Conservation (phyloP, 106 monocot genomes). For the Dendrobium catenatum region DNA sequence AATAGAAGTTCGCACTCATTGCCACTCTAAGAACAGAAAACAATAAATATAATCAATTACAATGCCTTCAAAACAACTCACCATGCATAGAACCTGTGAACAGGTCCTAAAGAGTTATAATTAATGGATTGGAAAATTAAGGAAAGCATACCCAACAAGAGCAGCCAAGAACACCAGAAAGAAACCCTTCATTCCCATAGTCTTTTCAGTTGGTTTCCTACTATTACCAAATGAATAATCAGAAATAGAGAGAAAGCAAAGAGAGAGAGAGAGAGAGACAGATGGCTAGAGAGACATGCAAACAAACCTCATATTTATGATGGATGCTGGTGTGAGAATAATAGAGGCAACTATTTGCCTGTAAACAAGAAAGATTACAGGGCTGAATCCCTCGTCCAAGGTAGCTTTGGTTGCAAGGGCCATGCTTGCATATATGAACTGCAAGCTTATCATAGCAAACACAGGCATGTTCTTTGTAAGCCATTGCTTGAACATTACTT, state of each 20-base stretch:
- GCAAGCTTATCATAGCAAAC: constrained; percentile 37
- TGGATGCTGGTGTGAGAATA: constrained; percentile 15
- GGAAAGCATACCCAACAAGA: constrained; percentile 25
- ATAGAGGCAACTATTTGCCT: constrained; percentile 32
- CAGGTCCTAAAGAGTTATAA: too few species aligned
- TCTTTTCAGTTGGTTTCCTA: constrained; percentile 4
- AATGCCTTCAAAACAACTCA: not conserved
- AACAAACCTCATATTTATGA: constrained; percentile 14
- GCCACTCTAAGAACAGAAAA: constrained; percentile 19
- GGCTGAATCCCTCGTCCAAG: constrained; percentile 24
- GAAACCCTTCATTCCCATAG: constrained; percentile 25
- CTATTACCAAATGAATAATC: constrained; percentile 10
- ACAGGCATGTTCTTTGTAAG: constrained; percentile 20
- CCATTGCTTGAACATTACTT: not conserved
- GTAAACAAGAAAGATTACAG: constrained; percentile 39
- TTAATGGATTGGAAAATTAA: not conserved
- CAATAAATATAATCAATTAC: not conserved
- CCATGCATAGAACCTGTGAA: too few species aligned
- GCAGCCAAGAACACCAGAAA: constrained; percentile 28
- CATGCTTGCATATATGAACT: constrained; percentile 30
- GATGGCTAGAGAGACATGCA: not conserved
- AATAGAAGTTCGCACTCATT: constrained; percentile 17
- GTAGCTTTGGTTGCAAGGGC: constrained; percentile 23
- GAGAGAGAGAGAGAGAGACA: constrained; percentile 1
- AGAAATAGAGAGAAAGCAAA: constrained; percentile 5